Percentiles rank a stretch among this genome's conserved stretches.
These are phyloP conservation scores for Phytopythium vexans DNA, from an alignment of 352 stramenopile genomes.

Conservation along the genomic window DNA sequence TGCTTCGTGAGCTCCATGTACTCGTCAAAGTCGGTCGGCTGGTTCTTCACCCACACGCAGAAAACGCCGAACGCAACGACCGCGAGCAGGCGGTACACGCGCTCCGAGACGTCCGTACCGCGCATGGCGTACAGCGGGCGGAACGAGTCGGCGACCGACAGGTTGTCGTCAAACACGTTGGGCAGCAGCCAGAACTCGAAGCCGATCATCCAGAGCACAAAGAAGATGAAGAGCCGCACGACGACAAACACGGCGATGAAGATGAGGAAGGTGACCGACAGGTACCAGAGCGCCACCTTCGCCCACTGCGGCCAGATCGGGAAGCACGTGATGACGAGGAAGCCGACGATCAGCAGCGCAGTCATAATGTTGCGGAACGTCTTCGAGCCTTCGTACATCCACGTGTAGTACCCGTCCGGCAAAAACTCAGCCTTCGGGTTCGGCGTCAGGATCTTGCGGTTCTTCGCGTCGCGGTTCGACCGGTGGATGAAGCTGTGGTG, in stretches of 20 bases:
- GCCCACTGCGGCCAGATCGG: slow-evolving; percentile 99
- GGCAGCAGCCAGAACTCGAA: slow-evolving; percentile 99
- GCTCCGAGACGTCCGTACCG: slow-evolving; percentile 87
- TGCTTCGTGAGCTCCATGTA: slow-evolving; percentile 98
- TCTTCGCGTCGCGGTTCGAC: slow-evolving; percentile 82
- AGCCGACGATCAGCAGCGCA: slow-evolving; percentile 95
- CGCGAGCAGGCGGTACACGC: slow-evolving; percentile 93
- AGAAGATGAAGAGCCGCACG: slow-evolving; percentile 94
- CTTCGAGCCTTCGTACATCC: slow-evolving; percentile 98
- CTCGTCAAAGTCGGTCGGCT: slow-evolving; percentile 99
- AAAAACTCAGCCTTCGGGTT: slow-evolving; percentile 90
- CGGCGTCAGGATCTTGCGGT: slow-evolving; percentile 84
- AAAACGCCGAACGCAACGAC: slow-evolving; percentile 94
- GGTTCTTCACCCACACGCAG: slow-evolving; percentile 97
- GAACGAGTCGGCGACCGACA: slow-evolving; percentile 98
- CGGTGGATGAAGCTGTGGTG: slow-evolving; percentile 85
- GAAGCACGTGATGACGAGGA: slow-evolving; percentile 97
- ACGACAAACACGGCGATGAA: slow-evolving; percentile 98
- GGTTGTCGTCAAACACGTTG: slow-evolving; percentile 99
- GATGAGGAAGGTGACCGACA: slow-evolving; percentile 98
- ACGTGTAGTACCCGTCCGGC: slow-evolving; percentile 97
- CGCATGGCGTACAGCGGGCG: slow-evolving; percentile 92
- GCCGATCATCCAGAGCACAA: slow-evolving; percentile 93
- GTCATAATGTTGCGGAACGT: slow-evolving; percentile 98
- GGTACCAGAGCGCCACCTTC: slow-evolving; percentile 98